These are phyloP conservation scores for Leucosporidium creatinivorum DNA, from an alignment of 768 basidiomycete species.

Conservation along the genomic window DNA sequence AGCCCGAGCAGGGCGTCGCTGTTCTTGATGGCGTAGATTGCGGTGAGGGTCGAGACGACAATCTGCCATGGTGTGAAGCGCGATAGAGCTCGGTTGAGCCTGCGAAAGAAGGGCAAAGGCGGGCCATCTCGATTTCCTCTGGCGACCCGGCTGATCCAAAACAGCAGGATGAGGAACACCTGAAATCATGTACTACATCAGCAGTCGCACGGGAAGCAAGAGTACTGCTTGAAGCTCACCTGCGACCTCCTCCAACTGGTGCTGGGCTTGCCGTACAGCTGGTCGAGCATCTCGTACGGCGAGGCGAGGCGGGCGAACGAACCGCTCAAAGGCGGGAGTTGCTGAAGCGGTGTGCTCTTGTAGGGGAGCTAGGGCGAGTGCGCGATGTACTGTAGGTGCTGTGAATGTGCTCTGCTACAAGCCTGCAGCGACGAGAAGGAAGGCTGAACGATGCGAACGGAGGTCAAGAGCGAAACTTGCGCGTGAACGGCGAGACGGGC, in stretches of 20 bases:
- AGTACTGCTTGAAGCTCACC: background rate
- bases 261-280: conserved; percentile 76
- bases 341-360: no score
- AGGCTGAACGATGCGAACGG: no score
- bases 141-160: conserved; percentile 79
- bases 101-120: conserved; percentile 46
- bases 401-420: no score
- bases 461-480: no score
- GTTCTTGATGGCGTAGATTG: conserved; percentile 54
- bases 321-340: no score
- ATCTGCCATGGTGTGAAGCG: conserved; percentile 96
- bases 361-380: no score
- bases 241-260: conserved; percentile 63
- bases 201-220: background rate
- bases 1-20: conserved; percentile 31
- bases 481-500: no score
- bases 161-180: conserved; percentile 83
- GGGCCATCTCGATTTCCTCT: conserved; percentile 61
- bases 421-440: no score
- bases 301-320: no score
- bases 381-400: no score
- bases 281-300: conserved; percentile 71
- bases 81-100: conserved; percentile 33
- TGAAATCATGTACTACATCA: conserved; percentile 39
- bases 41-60: conserved; percentile 73